Conservation (phyloP, 2,329 filamentous ascomycete species). For the Alternaria gansuensis region DNA sequence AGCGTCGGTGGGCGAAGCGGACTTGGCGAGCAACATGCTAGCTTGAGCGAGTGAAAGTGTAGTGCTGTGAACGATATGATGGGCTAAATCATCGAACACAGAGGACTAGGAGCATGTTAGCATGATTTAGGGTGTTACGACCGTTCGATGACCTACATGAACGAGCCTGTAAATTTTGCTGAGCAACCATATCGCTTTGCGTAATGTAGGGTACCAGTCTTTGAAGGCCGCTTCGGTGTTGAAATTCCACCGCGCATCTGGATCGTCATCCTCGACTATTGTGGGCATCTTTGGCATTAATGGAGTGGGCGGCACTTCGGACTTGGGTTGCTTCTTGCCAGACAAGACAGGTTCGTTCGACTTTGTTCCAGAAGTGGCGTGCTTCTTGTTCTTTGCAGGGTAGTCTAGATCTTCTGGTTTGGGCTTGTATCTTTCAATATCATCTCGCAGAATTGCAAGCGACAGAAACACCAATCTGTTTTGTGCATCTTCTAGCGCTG, state of each 20-base stretch:
- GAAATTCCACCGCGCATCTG: constrained; percentile 61
- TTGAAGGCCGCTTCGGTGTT: constrained; percentile 65
- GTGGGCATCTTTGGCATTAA: constrained; percentile 59
- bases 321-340: constrained; percentile 61
- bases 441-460: constrained; percentile 68
- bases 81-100: constrained; percentile 75
- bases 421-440: constrained; percentile 72
- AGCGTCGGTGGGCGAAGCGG: constrained; percentile 73
- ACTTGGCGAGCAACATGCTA: constrained; percentile 73
- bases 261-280: constrained; percentile 62
- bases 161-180: constrained; percentile 75
- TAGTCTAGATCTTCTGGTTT: constrained; percentile 72
- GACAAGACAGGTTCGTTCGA: constrained; percentile 60
- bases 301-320: constrained; percentile 45
- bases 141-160: constrained; percentile 59
- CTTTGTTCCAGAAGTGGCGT: constrained; percentile 54
- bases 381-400: constrained; percentile 61
- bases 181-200: constrained; percentile 73
- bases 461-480: constrained; percentile 72
- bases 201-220: constrained; percentile 72
- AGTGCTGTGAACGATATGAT: constrained; percentile 88
- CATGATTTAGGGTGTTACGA: neutral
- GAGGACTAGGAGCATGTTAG: constrained; percentile 59
- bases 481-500: constrained; percentile 73
- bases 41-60: constrained; percentile 83